A percentile compares a stretch with the other conserved stretches of the same genome.
These are phyloP conservation scores for Sequoia sempervirens DNA, from an alignment of 75 land plant genomes.

Conservation along the genomic window DNA sequence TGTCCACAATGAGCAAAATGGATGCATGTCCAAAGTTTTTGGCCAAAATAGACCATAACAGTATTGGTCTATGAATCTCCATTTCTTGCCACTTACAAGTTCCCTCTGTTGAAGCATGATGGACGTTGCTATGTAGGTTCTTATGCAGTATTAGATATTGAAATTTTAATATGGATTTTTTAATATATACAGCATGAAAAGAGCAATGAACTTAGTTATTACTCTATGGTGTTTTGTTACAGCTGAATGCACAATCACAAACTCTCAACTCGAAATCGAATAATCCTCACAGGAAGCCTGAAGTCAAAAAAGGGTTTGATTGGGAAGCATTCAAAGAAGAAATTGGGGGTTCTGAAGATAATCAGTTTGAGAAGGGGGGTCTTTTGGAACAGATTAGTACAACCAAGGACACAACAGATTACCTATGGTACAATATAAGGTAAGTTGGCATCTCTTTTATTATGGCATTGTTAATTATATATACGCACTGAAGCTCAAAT, in stretches of 20 bases:
- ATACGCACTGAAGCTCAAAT: neutral
- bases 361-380: slow-evolving; percentile 37
- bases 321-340: slow-evolving; percentile 76
- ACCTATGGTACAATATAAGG: slow-evolving; percentile 83
- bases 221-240: neutral
- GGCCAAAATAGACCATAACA: neutral
- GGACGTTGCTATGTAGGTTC: neutral
- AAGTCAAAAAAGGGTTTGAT: neutral
- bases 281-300: slow-evolving; percentile 12
- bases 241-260: neutral
- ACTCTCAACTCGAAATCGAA: neutral
- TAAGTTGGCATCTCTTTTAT: slow-evolving; percentile 9
- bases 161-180: too few species aligned
- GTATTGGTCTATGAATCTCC: neutral
- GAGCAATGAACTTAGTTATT: neutral
- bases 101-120: too few species aligned
- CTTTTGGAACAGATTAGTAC: slow-evolving; percentile 82
- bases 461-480: neutral
- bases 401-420: slow-evolving; percentile 80
- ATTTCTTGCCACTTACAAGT: neutral
- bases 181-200: too few species aligned
- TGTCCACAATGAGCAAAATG: too few species aligned
- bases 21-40: neutral
- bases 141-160: neutral
- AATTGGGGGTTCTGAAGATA: slow-evolving; percentile 50